A percentile compares a stretch with the other conserved stretches of the same genome.
phyloP scores from a whole-genome alignment of 108 stramenopile species.

The Cyclostephanos invisitatus region DNA sequence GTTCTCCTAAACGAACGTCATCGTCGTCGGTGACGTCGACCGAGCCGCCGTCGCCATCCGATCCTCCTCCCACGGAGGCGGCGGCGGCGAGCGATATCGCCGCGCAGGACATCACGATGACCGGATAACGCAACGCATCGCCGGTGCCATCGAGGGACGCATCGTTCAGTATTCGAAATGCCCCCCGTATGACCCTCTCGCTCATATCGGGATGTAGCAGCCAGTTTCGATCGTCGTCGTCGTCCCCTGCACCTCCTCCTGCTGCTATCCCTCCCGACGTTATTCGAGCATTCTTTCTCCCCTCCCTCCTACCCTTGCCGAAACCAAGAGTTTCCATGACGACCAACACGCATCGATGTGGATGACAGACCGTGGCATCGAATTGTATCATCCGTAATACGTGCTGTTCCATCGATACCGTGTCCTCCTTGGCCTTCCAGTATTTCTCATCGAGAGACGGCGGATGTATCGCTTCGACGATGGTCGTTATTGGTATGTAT shows the following conservation, averaged over 20 bases:
- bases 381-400: constrained; percentile 77
- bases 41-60: background rate
- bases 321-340: constrained; percentile 47
- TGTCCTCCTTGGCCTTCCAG: constrained; percentile 69
- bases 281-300: background rate
- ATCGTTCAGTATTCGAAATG: constrained; percentile 58
- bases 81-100: constrained; percentile 55
- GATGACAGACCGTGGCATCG: constrained; percentile 71
- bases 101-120: constrained; percentile 55
- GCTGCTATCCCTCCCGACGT: background rate
- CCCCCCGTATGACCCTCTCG: constrained; percentile 25
- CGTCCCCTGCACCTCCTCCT: background rate
- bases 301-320: constrained; percentile 9
- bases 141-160: constrained; percentile 50
- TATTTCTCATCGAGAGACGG: constrained; percentile 66
- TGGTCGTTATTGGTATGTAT: background rate
- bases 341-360: constrained; percentile 67
- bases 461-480: constrained; percentile 23
- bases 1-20: background rate
- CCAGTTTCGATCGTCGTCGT: constrained; percentile 9
- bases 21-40: background rate
- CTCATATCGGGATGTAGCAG: constrained; percentile 27
- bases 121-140: constrained; percentile 41
- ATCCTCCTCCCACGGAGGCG: background rate
- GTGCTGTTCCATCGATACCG: constrained; percentile 70